Evolutionary conservation across 768 basidiomycete species (phyloP).

Genomic region (Hericium alpestre): DNA sequence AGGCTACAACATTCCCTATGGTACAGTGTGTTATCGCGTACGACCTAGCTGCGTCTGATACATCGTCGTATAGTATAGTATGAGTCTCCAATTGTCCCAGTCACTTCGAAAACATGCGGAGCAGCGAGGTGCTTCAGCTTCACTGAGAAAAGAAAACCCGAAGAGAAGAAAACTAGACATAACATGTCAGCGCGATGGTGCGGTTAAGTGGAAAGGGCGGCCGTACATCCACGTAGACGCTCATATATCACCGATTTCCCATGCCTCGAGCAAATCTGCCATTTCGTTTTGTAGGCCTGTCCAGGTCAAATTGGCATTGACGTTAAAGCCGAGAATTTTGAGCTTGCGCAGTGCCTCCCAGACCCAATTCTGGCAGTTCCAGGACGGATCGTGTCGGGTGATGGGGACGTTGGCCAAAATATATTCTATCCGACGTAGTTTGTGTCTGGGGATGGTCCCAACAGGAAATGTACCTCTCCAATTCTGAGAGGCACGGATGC

Average conservation of each 20-base stretch:
- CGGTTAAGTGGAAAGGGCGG: not conserved
- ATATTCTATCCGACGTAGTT: conserved; percentile 7
- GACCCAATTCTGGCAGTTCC: conserved; percentile 16
- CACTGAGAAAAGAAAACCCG: not conserved
- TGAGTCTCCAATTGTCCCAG: not conserved
- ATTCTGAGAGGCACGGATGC: conserved; percentile 3
- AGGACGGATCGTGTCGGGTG: conserved; percentile 8
- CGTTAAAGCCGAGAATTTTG: conserved; percentile 5
- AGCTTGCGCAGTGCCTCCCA: conserved; percentile 10
- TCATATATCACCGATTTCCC: conserved; percentile 14
- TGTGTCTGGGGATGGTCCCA: conserved; percentile 8
- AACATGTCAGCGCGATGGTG: not conserved
- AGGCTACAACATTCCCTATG: too few relatives aligned
- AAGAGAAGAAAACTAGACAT: not conserved
- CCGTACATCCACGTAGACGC: not conserved
- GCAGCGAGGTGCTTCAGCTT: too few relatives aligned
- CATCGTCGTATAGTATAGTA: not conserved
- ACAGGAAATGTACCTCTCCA: conserved; percentile 12
- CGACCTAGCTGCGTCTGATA: not conserved
- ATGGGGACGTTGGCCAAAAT: conserved; percentile 12
- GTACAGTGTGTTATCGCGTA: not conserved
- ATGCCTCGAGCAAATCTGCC: conserved; percentile 10
- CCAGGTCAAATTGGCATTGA: conserved; percentile 5
- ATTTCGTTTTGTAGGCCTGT: conserved; percentile 4
- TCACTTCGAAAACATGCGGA: too few relatives aligned